These are phyloP conservation scores for Phytophthora pluvialis DNA, from an alignment of 352 stramenopile species.

Conservation along the genomic window DNA sequence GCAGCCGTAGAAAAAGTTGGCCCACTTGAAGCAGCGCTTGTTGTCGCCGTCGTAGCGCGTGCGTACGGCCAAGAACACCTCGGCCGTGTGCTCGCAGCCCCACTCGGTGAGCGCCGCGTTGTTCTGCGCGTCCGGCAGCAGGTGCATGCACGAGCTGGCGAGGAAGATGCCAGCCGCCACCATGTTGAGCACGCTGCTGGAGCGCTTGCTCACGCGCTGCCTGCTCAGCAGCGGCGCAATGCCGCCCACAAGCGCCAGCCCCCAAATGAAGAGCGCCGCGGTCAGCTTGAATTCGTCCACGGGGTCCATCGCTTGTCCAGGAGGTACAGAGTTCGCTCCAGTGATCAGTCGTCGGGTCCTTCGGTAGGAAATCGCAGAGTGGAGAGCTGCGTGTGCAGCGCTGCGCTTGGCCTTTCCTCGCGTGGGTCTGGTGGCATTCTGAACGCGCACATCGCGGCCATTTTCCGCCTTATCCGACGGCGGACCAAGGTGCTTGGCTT, in stretches of 20 bases:
- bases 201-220: constrained; percentile 40
- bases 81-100: constrained; percentile 49
- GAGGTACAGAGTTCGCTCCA: constrained; percentile 1
- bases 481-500: constrained; percentile 4
- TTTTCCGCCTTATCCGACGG: constrained; percentile 38
- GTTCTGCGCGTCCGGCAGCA: constrained; percentile 77
- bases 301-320: constrained; percentile 39
- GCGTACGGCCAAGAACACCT: constrained; percentile 41
- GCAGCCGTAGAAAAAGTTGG: constrained; percentile 82
- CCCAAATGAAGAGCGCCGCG: constrained; percentile 62
- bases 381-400: constrained; percentile 15
- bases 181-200: constrained; percentile 82
- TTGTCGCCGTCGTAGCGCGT: constrained; percentile 34
- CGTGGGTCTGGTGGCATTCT: constrained; percentile 10
- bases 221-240: constrained; percentile 57
- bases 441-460: constrained; percentile 1
- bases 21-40: constrained; percentile 71
- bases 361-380: constrained; percentile 30
- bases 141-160: constrained; percentile 76
- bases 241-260: constrained; percentile 59
- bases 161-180: constrained; percentile 83
- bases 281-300: constrained; percentile 74
- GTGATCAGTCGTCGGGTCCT: constrained; percentile 7
- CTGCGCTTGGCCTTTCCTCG: constrained; percentile 2
- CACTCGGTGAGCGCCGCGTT: constrained; percentile 61